These are phyloP conservation scores for Phytopythium kandeliae DNA, from an alignment of 352 stramenopile species.

Conservation along the genomic window DNA sequence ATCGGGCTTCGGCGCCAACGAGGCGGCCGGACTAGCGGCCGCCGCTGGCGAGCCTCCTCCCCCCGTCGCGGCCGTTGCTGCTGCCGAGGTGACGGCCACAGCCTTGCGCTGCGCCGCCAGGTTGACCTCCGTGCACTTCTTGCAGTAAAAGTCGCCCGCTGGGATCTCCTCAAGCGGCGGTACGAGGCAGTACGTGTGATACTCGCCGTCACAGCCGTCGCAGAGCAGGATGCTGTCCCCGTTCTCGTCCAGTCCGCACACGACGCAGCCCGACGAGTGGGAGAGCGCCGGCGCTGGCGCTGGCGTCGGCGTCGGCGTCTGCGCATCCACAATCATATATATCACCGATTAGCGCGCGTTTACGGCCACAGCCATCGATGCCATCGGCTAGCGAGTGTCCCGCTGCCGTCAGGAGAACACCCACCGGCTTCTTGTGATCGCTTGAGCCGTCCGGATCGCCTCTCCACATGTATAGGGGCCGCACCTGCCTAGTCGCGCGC, in stretches of 20 bases:
- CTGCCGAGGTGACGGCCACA: not conserved
- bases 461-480: conserved; percentile 6
- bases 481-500: too few relatives aligned
- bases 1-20: conserved; percentile 12
- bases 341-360: not conserved
- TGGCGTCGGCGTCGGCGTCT: conserved; percentile 8
- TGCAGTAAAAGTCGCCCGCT: conserved; percentile 78
- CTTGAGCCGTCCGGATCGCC: not conserved
- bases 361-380: too few relatives aligned
- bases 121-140: conserved; percentile 50
- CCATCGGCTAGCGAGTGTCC: too few relatives aligned
- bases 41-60: not conserved
- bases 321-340: not conserved
- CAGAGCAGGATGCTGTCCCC: conserved; percentile 79
- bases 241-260: conserved; percentile 69
- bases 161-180: conserved; percentile 70
- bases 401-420: not conserved
- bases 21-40: not conserved
- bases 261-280: conserved; percentile 49
- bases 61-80: conserved; percentile 4
- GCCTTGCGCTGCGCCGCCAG: conserved; percentile 36
- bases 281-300: conserved; percentile 9
- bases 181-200: conserved; percentile 81
- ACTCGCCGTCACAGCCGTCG: conserved; percentile 82
- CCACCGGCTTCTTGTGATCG: conserved; percentile 2